Base-by-base conservation (phyloP, 2,329 filamentous ascomycete species). In the Blastomyces percursus region DNA sequence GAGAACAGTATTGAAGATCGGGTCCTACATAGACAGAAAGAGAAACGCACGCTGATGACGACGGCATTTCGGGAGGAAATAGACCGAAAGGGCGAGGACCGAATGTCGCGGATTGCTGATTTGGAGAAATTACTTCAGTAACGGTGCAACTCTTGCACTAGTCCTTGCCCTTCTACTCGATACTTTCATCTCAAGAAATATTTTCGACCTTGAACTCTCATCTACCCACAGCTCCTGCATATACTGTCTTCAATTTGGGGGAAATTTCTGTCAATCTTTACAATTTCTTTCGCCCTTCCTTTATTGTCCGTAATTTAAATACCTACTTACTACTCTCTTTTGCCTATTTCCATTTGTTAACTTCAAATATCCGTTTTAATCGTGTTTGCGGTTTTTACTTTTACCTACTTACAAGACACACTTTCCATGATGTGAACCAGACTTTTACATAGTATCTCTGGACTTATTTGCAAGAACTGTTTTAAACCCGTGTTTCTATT, bases 1-100 rank as follows among this genome's bases (percentile, higher is more conserved):
- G 88, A 96, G 68, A 83, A 81, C 0, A 89, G 84, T 8, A 85
- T 96, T 5, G 92, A 96, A 73, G 89, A 96, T 72, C 81, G 86
- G 0, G 91, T 96, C 24, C 77, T 96, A 46, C 81, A 85, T 21
- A 86, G 95, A 56, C 91, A 96, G 74, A 80, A 83, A 48, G 84
- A 88, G 69, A 96, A 96, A 80, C 81, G 91, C 50, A 82, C 87
- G 69, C 76, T 96, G 59, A 90, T 94, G 73, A 84, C 81, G 44
- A 83, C 89, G 69, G 90, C 91, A 0, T 94, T 96, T 75, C 83
- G 86, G 63, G 91, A 95, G 76, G 81, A 82, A 66, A 75, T 71
- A 64, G 72, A 78, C 50, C 80, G 82, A 67, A 84, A 80, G 71
- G 79, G 79, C 35, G 83, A 84, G 67, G 82, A 81, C 64, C 68